These are phyloP conservation scores for Multifurca ochricompacta DNA, from an alignment of 768 basidiomycete genomes.

Conservation along the genomic window DNA sequence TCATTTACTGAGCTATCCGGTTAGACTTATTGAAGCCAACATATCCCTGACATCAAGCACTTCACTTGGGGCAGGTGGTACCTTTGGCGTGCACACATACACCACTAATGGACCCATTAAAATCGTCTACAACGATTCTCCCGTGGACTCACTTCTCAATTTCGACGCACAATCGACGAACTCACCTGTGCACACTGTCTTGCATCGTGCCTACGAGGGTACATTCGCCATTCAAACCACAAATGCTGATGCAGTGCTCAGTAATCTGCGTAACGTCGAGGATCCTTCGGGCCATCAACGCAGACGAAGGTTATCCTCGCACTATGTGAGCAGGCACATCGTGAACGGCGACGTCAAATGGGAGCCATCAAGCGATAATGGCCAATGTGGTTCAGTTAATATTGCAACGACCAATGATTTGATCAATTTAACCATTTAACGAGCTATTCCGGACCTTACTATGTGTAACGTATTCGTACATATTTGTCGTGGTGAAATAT, in stretches of 20 bases:
- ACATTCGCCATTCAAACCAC: constrained; percentile 28
- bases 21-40: constrained; percentile 30
- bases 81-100: constrained; percentile 28
- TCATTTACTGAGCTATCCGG: not conserved
- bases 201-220: constrained; percentile 38
- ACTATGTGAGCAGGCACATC: not conserved
- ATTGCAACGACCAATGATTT: constrained; percentile 1
- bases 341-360: constrained; percentile 1
- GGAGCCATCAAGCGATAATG: not conserved
- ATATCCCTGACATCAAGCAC: constrained; percentile 30
- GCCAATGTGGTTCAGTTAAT: not conserved
- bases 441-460: not conserved
- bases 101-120: constrained; percentile 28
- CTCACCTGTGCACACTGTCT: constrained; percentile 22
- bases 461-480: not conserved
- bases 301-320: constrained; percentile 21
- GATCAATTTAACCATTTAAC: not conserved
- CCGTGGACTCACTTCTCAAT: constrained; percentile 31
- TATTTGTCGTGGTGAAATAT: not conserved
- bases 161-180: constrained; percentile 29
- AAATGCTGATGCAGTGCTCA: constrained; percentile 22
- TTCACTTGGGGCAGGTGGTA: constrained; percentile 22
- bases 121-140: constrained; percentile 27
- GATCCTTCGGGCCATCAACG: constrained; percentile 33
- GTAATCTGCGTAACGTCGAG: constrained; percentile 21